Evolutionary conservation across 257 asterid genomes (phyloP).

Genomic region (Primulina tabacum): DNA sequence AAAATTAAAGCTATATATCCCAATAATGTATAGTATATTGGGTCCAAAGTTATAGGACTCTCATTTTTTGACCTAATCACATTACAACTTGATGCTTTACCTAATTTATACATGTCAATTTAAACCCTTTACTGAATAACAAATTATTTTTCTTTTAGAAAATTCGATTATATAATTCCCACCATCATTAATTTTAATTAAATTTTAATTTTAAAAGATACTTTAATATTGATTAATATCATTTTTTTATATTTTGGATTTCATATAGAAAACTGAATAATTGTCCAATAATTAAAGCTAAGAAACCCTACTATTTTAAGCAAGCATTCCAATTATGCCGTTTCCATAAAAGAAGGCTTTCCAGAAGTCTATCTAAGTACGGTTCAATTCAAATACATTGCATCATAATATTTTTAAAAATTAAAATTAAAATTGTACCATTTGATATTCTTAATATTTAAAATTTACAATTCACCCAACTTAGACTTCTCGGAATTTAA

Average conservation of each 20-base stretch:
- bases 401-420: not conserved
- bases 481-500: too few species aligned
- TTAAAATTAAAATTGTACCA: too few species aligned
- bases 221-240: too few species aligned
- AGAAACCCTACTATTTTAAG: not conserved
- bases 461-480: too few species aligned
- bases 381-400: not conserved
- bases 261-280: not conserved
- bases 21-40: constrained; percentile 15
- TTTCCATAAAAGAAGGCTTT: not conserved
- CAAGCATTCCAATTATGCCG: not conserved
- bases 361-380: not conserved
- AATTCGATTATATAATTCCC: too few species aligned
- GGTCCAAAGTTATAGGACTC: constrained; percentile 13
- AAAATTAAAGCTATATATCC: not conserved
- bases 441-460: too few species aligned
- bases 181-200: too few species aligned
- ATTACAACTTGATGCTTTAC: constrained; percentile 25
- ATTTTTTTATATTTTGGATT: too few species aligned
- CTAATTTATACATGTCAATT: constrained; percentile 15
- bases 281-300: not conserved
- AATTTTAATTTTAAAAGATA: too few species aligned
- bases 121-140: too few species aligned
- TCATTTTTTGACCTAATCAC: constrained; percentile 14
- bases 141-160: too few species aligned